Base-by-base conservation (phyloP, 495 filamentous ascomycete genomes). In the Podospora fimiseda region DNA sequence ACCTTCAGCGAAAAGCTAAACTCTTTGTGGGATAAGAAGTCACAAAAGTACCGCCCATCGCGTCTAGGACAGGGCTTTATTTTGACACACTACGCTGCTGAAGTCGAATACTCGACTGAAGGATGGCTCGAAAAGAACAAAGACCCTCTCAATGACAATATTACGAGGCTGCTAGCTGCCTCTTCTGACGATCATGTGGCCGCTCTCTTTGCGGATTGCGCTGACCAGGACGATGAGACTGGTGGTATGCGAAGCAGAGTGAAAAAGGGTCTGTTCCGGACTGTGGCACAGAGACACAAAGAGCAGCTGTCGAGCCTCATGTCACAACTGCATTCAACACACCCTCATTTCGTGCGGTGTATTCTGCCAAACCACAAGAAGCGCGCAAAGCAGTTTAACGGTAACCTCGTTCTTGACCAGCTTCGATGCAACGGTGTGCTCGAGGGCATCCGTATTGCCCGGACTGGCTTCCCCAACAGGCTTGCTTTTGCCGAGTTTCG, bases 111-210 rank as follows among this genome's bases (percentile, higher is more conserved):
- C 66, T 86, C 82, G 9, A 99, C 94, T 0, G 82, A 91, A 19
- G 89, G 87, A 43, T 99, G 94, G 94, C 76, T 99, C 24, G 92
- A 96, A 65, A 99, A 97, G 77, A 99, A 99, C 71, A 99, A 99
- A 62, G 94, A 99, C 63, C 94, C 94, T 1, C 69, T 99, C 9
- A 97, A 97, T 54, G 94, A 99, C 74, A 99, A 96, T 57, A 75
- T 97, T 30, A 97, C 94, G 0, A 82, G 86, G 23, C 77, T 99
- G 6, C 78, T 99, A 13, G 89, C 91, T 38, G 75, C 78, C 3
- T 97, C 94, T 6, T 79, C 74, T 1, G 86, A 96, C 59, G 83
- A 77, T 50, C 89, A 97, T 66, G 78, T 96, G 55, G 87, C 90
- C 3, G 78, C 81, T 47, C 74, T 99, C 0, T 99, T 99, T 66